Base-by-base conservation (phyloP, 2,329 filamentous ascomycete species). In the Neobulgaria alba region DNA sequence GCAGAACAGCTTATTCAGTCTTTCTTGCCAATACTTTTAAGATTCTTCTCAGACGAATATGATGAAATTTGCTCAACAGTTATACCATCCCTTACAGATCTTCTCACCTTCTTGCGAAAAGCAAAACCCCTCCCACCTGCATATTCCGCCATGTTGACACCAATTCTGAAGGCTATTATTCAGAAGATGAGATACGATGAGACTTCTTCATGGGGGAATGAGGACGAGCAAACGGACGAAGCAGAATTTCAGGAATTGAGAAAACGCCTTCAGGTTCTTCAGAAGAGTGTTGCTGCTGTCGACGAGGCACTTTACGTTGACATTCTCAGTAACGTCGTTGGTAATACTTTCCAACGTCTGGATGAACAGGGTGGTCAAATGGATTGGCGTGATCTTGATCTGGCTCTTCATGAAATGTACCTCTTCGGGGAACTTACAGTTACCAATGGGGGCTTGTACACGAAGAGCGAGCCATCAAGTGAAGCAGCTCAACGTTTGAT, bases 111-210 rank as follows among this genome's bases (percentile, higher is more conserved):
- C 61, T 75, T 96, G 50, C 82, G 92, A 42, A 94, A 89, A 63
- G 70, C 88, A 29, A 75, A 81, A 10, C 71, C 77, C 15, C 69
- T 93, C n/a, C 79, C 84, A 14, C 66, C 73, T 35, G 76, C 84
- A 41, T 92, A 94, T 61, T 71, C 77, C n/a, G 72, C 77, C 38
- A 92, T 95, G 74, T 72, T 98, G 10, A 77, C 85, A 18, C 85
- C 87, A 3, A 88, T 96, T 38, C 68, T 98, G 43, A 86, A 95
- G 60, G 87, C 88, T 40, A 90, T 96, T 54, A 84, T 98, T 45
- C 72, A 77, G 41, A 98, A 98, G 67, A 95, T 96, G 88, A 82
- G 90, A 58, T 96, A 94, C 58, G 92, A 98, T 55, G 90, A 95
- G 59, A 95, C 90, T 4, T 84, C 85, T 1, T 82, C 77, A 15